A percentile compares a stretch with the other conserved stretches of the same genome.
Conservation (phyloP, 768 basidiomycete genomes). For the Tremella fuciformis region DNA sequence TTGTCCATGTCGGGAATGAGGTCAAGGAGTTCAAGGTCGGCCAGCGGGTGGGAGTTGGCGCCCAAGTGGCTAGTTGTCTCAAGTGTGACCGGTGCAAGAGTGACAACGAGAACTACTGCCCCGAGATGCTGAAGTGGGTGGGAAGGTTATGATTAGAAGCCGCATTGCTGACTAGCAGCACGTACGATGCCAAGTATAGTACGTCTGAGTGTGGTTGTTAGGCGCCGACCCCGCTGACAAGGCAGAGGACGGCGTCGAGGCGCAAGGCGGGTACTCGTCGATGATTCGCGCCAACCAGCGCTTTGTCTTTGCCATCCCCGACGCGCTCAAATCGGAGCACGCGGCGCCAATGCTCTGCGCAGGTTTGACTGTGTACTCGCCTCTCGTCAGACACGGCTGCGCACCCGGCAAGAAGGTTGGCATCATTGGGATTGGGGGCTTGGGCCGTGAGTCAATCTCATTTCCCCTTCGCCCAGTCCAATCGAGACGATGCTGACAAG, state of each 20-base stretch:
- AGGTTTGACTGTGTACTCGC: slow-evolving; percentile 53
- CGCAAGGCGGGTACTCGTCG: slow-evolving; percentile 53
- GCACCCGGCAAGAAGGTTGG: slow-evolving; percentile 67
- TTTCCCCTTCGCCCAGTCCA: not conserved
- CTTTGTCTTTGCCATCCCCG: slow-evolving; percentile 54
- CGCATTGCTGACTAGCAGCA: slow-evolving; percentile 22
- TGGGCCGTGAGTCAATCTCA: slow-evolving; percentile 47
- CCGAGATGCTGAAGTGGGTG: slow-evolving; percentile 48
- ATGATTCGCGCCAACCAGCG: slow-evolving; percentile 44
- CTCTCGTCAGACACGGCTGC: slow-evolving; percentile 56
- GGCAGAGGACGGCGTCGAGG: slow-evolving; percentile 31
- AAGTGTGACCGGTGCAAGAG: slow-evolving; percentile 52
- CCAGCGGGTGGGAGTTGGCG: slow-evolving; percentile 60
- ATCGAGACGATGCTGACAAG: not conserved
- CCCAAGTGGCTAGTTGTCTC: slow-evolving; percentile 60
- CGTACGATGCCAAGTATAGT: slow-evolving; percentile 45
- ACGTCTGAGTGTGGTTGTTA: too few relatives aligned
- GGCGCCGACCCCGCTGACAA: not conserved
- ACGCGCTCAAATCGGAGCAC: slow-evolving; percentile 44
- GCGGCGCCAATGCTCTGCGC: slow-evolving; percentile 52
- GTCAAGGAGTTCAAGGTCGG: slow-evolving; percentile 61
- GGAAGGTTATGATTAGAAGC: not conserved
- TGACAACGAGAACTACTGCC: slow-evolving; percentile 58
- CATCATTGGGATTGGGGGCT: slow-evolving; percentile 68
- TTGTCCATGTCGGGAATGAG: slow-evolving; percentile 59